Evolutionary conservation across 768 basidiomycete genomes (phyloP), one percentile per base, ranked within the genome.

Genomic region (Hericium rajendrae): DNA sequence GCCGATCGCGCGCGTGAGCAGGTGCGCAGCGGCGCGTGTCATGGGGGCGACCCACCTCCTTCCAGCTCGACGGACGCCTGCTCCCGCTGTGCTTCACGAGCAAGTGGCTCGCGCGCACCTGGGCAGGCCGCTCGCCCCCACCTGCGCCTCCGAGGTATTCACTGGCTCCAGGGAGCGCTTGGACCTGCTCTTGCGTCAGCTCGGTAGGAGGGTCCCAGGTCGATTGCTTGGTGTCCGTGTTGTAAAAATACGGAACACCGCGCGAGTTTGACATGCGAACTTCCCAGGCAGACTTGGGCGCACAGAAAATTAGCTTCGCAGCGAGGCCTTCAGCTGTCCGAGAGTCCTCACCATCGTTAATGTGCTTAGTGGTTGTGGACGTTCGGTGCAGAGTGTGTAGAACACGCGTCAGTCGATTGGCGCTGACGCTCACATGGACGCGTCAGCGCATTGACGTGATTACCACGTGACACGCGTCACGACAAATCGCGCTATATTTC

Each of bases 81-180:
- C 89, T 91, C 4, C 78, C 86, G 52, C 74, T 76, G 72, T 97
- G 94, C 74, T 99, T 99, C 60, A 97, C 86, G 57, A 99, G 73
- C 60, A 99, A 76, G 75, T 99, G 97, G 67, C 91, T 93, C n/a
- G 94, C 95, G 52, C 92, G 82, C 40, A 97, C 91, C 71, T 88
- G 78, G 18, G 73, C 77, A 16, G 75, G 65, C 66, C 68, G 55
- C 11, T 26, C 49, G 59, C 54, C 49, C 64, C 65, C 59, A 28
- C 57, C 60, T 37, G 56, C 65, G 32, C 67, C 67, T 38, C 55
- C 70, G 57, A 78, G 78, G 66, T 82, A 72, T 43, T 82, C 67
- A 16, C 18, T 46, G 3, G 87, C 88, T 0, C 91, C 91, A 2
- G 89, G 84, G 10, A 97, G 78, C 3, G 71, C 54, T 1, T 71